Base-by-base conservation (phyloP, 2,329 filamentous ascomycete species). In the Diplodia mutila region DNA sequence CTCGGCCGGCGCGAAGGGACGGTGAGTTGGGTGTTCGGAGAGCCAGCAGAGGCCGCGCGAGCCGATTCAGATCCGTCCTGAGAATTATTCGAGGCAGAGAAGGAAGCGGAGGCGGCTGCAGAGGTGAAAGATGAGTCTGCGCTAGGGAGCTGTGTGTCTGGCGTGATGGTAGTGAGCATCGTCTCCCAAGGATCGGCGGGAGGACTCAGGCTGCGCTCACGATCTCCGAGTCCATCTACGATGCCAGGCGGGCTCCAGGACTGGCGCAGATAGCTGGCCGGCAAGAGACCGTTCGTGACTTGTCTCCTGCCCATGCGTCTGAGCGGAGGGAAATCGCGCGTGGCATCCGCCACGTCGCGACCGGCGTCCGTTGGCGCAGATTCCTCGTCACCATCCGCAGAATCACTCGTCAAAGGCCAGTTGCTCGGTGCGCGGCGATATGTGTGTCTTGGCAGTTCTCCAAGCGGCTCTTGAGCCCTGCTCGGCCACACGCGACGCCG, bases 51-150 rank as follows among this genome's bases (percentile, higher is more conserved):
- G 6, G 25, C 65, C 8, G 57, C 59, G 51, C 66, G 66, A 12
- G 48, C 32, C 5, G 55, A 59, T 8, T 53, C 23, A 5, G 65
- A 65, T n/a, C 51, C 67, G 27, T 59, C 51, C n/a, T 67, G 53
- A 5, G 57, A 63, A 4, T 67, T 68, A 29, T 55, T 66, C 39
- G 68, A 69, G 8, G 66, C 39, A 21, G 66, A 68, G 65, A 83
- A 83, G 0, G 85, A 85, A 14, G 82, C 82, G 48, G 84, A 83
- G 4, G 85, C 82, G n/a, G 82, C 82, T 1, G 85, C 84, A 11
- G 91, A 94, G 0, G 89, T 86, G 76, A 97, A 97, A 0, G 93
- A 97, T 0, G 93, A 94, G 34, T 91, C 88, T 1, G 88, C 87
- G 72, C 91, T 96, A 0, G 93, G 92, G 2, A 92, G 86, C 69